Base-by-base conservation (phyloP, 2,329 filamentous ascomycete species). In the Bipolaris zeicola region DNA sequence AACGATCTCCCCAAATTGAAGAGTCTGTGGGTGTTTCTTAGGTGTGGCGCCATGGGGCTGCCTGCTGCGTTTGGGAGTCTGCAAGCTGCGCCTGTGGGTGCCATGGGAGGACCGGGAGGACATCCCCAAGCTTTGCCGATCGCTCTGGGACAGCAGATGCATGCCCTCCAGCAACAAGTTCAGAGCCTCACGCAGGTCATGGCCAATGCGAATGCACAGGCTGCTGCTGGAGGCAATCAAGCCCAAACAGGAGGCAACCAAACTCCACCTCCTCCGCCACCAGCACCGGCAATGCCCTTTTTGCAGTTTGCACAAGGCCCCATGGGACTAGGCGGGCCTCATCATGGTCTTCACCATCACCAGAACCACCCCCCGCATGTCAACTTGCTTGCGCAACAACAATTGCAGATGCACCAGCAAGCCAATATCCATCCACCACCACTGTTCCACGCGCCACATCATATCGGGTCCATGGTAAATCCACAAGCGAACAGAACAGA, bases 1-100 rank as follows among this genome's bases (percentile, higher is more conserved):
- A 51, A 50, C 20, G 75, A 77, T 55, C 58, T 77, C 50, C 75
- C 75, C 2, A 67, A 67, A 22, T 60, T 77, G 51, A 73, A 69
- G 65, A 70, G 53, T 41, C 59, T 77, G 33, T 75, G 71, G 66
- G 68, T 77, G 16, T 75, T 75, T 53, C 59, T 76, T 57, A 61
- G 67, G 10, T 72, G 66, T 43, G 69, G 64, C 43, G 16, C 56
- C 67, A 58, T 67, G 53, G 14, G 47, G 13, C 26, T 49, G 24
- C 46, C 46, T 13, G 36, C 36, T 14, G 46, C 36, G 1, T 36
- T 49, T 14, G 42, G 34, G 7, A 28, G 16, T n/a, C 16, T 44
- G 20, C 31, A 18, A 26, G 43, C 11, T n/a, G 13, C 16, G 13
- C 33, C 28, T n/a, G 50, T 47, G 10, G 58, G 45, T 16, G 33